These are phyloP conservation scores for Escallonia rubra DNA, from an alignment of 129 eudicot genomes.

Conservation along the genomic window DNA sequence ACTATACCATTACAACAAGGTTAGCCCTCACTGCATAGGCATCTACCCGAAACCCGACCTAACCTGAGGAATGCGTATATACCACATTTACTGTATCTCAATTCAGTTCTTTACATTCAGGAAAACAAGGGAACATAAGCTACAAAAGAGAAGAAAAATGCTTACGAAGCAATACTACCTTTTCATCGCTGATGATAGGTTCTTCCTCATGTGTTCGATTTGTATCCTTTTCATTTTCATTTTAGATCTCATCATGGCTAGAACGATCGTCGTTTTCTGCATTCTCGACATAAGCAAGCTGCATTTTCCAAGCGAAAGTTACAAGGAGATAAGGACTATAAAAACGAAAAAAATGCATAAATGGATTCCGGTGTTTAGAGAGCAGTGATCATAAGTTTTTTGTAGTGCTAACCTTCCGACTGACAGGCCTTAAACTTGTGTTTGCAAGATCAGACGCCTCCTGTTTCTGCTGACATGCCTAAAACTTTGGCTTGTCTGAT, in stretches of 20 bases:
- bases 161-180: not conserved
- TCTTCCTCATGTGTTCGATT: not conserved
- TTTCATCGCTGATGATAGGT: not conserved
- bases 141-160: not conserved
- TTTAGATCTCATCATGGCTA: not conserved
- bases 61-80: too few relatives aligned
- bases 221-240: not conserved
- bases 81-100: too few relatives aligned
- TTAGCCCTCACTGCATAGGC: too few relatives aligned
- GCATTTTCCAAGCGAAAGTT: not conserved
- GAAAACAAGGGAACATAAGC: too few relatives aligned
- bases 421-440: not conserved
- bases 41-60: too few relatives aligned
- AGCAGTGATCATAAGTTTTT: not conserved
- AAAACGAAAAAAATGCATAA: too few relatives aligned
- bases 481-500: not conserved
- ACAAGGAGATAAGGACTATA: not conserved
- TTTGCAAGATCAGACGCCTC: not conserved
- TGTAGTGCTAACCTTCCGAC: not conserved
- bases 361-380: not conserved
- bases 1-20: too few relatives aligned
- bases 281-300: not conserved
- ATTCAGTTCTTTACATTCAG: too few relatives aligned
- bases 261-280: not conserved
- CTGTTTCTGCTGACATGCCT: too few relatives aligned